Base-by-base conservation (phyloP, 352 stramenopile genomes). In the Pythium aquatile region DNA sequence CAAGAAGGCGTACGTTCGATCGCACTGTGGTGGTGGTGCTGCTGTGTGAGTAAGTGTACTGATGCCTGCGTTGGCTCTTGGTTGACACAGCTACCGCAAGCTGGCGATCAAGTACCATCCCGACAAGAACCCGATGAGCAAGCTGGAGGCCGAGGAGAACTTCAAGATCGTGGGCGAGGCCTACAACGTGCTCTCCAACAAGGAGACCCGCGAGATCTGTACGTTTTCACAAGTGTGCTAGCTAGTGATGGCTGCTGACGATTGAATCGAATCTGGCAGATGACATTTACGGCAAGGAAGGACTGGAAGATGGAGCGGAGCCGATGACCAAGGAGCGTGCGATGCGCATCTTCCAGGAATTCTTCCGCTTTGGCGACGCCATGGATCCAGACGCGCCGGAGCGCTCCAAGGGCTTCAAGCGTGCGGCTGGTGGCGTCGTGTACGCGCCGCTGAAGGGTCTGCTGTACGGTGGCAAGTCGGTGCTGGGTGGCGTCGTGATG, bases 131-230 rank as follows among this genome's bases (percentile, higher is more conserved):
- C 85, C 83, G 37, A 68, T 77, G 14, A 86, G 93, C 61, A 92
- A 93, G 68, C 63, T 90, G 52, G 70, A 87, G 42, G 88, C 92
- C 24, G 90, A 96, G 65, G 81, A 93, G 53, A 97, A 97, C 73
- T 98, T 98, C 68, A 98, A 98, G 74, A 87, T 97, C 64, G 91
- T 98, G 46, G 91, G 82, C 63, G 88, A 97, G 69, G 94, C 94
- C 16, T 98, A 98, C 77, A 96, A 97, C 57, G 87, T 98, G 55
- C 83, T 98, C 17, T 97, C 90, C 26, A 89, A 98, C 68, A 81
- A 87, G 35, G 81, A 97, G 54, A 97, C 86, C 57, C 75, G 92
- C 59, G 72, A 94, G 61, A 95, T 94, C 48, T 98, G 87, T 96
- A 76, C 60, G 83, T 73, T 26, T n/a, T 8, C 29, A 35, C 20